A percentile compares a stretch with the other conserved stretches of the same genome.
Evolutionary conservation across 371 early-diverging fungal species (phyloP).

Genomic region (Rhizopus stolonifer): DNA sequence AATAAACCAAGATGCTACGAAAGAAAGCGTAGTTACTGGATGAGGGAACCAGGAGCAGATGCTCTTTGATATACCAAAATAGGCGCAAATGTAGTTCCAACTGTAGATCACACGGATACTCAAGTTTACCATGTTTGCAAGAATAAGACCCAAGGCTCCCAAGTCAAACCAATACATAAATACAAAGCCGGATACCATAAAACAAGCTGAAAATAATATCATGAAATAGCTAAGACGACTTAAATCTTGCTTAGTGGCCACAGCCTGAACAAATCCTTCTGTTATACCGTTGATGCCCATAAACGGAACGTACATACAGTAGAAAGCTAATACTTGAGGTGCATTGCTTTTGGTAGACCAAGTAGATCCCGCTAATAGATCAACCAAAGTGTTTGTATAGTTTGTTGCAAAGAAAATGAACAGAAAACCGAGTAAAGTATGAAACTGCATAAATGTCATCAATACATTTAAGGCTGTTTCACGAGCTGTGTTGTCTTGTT

Average conservation of each 20-base stretch:
- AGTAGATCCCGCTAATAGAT: slow-evolving; percentile 64
- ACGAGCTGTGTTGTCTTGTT: slow-evolving; percentile 6
- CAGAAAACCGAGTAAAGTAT: slow-evolving; percentile 76
- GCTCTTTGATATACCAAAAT: slow-evolving; percentile 33
- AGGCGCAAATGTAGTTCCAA: slow-evolving; percentile 60
- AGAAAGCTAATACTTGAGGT: slow-evolving; percentile 64
- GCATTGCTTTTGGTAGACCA: slow-evolving; percentile 61
- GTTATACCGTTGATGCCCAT: slow-evolving; percentile 95
- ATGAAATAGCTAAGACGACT: slow-evolving; percentile 67
- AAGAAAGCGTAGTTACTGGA: slow-evolving; percentile 38
- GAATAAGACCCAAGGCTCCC: slow-evolving; percentile 79
- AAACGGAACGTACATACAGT: slow-evolving; percentile 88
- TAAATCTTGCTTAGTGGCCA: slow-evolving; percentile 68
- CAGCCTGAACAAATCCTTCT: slow-evolving; percentile 91
- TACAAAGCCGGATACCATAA: slow-evolving; percentile 59
- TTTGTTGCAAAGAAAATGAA: slow-evolving; percentile 84
- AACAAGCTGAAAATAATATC: slow-evolving; percentile 73
- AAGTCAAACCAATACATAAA: slow-evolving; percentile 57
- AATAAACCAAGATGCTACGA: slow-evolving; percentile 53
- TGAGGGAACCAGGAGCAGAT: slow-evolving; percentile 46
- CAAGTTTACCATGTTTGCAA: slow-evolving; percentile 88
- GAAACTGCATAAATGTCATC: slow-evolving; percentile 67
- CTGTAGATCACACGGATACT: slow-evolving; percentile 76
- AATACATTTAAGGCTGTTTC: slow-evolving; percentile 58
- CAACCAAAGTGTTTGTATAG: slow-evolving; percentile 74